Evolutionary conservation across 1,284 basidiomycete species (phyloP).

Genomic region (Apiotrichum brassicae): DNA sequence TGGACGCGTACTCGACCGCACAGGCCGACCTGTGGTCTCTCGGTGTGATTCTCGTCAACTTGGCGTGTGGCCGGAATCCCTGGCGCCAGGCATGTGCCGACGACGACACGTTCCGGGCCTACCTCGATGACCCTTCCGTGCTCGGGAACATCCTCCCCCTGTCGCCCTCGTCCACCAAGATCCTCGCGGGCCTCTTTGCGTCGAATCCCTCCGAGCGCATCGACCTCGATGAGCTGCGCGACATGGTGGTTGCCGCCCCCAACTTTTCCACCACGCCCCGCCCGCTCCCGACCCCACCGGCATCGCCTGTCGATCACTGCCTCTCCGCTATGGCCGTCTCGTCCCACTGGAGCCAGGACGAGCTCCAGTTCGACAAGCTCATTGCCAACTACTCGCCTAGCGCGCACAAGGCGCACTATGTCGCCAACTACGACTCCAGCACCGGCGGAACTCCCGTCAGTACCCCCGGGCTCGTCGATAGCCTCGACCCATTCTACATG

Average conservation of each 20-base stretch:
- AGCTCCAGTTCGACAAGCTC: too few relatives aligned
- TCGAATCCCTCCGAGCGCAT: constrained; percentile 53
- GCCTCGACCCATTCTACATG: background rate
- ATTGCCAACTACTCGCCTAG: background rate
- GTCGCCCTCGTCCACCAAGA: constrained; percentile 46
- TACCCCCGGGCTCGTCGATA: constrained; percentile 6
- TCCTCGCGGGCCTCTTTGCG: constrained; percentile 58
- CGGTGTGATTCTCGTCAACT: constrained; percentile 86
- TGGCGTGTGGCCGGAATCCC: constrained; percentile 79
- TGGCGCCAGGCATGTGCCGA: constrained; percentile 69
- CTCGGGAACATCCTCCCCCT: constrained; percentile 67
- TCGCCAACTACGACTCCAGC: background rate
- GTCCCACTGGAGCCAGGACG: background rate
- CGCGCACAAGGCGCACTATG: background rate
- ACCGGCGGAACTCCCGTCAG: constrained; percentile 1
- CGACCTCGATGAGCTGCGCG: constrained; percentile 58
- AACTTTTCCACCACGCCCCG: constrained; percentile 55
- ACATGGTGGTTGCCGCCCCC: constrained; percentile 55
- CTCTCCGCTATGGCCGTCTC: constrained; percentile 1
- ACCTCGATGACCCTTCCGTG: constrained; percentile 60
- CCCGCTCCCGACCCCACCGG: constrained; percentile 1
- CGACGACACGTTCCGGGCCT: constrained; percentile 69
- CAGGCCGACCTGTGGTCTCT: constrained; percentile 88
- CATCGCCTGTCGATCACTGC: background rate
- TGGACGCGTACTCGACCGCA: constrained; percentile 63